These are phyloP conservation scores for Thelephora ganbajun DNA, from an alignment of 768 basidiomycete genomes.

Conservation along the genomic window DNA sequence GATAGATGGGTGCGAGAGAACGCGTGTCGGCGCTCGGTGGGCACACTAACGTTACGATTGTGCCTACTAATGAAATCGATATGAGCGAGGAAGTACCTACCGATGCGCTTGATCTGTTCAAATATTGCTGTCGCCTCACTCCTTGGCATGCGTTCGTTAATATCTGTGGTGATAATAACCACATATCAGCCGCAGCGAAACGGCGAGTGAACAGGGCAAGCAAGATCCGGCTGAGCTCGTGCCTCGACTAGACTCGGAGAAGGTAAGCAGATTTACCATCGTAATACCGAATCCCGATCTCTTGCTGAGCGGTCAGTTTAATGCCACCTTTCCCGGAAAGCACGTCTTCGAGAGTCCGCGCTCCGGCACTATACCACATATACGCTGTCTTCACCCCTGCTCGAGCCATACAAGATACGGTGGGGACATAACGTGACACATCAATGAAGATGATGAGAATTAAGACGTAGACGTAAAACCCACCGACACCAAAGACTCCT, in stretches of 20 bases:
- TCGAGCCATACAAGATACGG: neutral
- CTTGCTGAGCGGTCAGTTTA: constrained; percentile 41
- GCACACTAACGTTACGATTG: no score
- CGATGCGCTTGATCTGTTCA: constrained; percentile 54
- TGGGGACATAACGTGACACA: neutral
- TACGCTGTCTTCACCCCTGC: constrained; percentile 52
- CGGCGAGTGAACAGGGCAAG: neutral
- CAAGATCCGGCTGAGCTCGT: neutral
- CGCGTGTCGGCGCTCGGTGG: neutral
- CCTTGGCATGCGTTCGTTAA: constrained; percentile 77
- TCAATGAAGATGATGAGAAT: neutral
- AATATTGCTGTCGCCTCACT: constrained; percentile 66
- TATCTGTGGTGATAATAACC: constrained; percentile 30
- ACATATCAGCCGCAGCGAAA: neutral
- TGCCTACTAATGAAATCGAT: no score
- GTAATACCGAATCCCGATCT: constrained; percentile 57
- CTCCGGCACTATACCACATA: constrained; percentile 64
- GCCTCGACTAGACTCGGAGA: constrained; percentile 7
- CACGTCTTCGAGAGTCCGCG: constrained; percentile 69
- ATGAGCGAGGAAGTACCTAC: constrained; percentile 21
- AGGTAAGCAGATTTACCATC: constrained; percentile 30
- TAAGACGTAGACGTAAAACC: constrained; percentile 11
- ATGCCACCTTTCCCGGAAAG: constrained; percentile 43
- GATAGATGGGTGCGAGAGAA: neutral
- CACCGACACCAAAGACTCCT: constrained; percentile 82